Evolutionary conservation across 805 yeast genomes (phyloP).

Genomic region (Spathaspora passalidarum): DNA sequence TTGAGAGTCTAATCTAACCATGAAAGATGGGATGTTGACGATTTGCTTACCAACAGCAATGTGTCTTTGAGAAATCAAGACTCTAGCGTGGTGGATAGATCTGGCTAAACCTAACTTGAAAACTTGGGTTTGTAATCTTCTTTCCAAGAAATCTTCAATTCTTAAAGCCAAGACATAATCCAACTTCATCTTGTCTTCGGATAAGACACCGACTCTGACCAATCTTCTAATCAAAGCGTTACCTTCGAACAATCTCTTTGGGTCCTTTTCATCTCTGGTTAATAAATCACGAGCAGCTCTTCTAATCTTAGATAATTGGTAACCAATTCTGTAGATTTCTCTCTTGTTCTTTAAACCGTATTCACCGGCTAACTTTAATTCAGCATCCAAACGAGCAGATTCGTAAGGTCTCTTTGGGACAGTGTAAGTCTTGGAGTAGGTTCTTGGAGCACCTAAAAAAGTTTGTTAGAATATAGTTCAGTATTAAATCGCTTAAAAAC

Average conservation of each 20-base stretch:
- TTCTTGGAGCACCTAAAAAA: slow-evolving; percentile 89
- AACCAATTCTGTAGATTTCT: slow-evolving; percentile 99
- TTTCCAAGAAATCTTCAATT: slow-evolving; percentile 98
- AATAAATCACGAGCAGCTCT: slow-evolving; percentile 99
- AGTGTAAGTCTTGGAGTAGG: slow-evolving; percentile 98
- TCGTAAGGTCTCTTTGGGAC: slow-evolving; percentile 99
- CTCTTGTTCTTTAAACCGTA: slow-evolving; percentile 99
- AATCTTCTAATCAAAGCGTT: slow-evolving; percentile 99
- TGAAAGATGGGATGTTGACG: slow-evolving; percentile 98
- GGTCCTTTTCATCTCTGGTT: slow-evolving; percentile 99
- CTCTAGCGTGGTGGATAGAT: slow-evolving; percentile 99
- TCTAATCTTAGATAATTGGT: slow-evolving; percentile 98
- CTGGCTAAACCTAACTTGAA: slow-evolving; percentile 99
- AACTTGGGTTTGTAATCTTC: slow-evolving; percentile 99
- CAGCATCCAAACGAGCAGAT: slow-evolving; percentile 99
- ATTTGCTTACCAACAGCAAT: slow-evolving; percentile 99
- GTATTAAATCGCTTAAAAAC: background rate
- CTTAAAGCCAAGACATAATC: slow-evolving; percentile 99
- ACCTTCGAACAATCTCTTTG: slow-evolving; percentile 99
- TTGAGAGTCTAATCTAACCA: slow-evolving; percentile 99
- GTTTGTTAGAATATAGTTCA: slow-evolving; percentile 20
- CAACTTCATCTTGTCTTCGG: slow-evolving; percentile 99
- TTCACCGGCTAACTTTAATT: slow-evolving; percentile 99
- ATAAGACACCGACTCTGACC: slow-evolving; percentile 97
- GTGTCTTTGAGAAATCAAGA: slow-evolving; percentile 97